Base-by-base conservation (phyloP, 768 basidiomycete genomes). In the Podaxis sp. region DNA sequence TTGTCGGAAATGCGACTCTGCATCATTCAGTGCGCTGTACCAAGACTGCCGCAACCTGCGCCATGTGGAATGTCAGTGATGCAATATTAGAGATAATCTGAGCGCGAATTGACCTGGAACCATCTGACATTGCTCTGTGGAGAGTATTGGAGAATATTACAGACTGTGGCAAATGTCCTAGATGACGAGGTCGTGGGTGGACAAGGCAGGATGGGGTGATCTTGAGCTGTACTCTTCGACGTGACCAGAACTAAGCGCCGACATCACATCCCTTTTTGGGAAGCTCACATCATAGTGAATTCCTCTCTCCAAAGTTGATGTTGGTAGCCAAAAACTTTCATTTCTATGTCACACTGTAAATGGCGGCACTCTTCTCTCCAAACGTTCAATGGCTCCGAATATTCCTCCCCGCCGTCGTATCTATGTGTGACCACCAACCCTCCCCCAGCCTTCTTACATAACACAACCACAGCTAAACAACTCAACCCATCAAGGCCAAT, bases 1-100 rank as follows among this genome's bases (percentile, higher is more conserved):
- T 63, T 88, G 86, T 64, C 89, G 83, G 77, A 95, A 95, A 70
- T 87, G 86, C 52, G 83, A 75, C 68, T 95, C 89, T 57, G 94
- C 92, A 64, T 84, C 81, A 68, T 80, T 83, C 62, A 96, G 80
- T 15, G 94, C 87, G 63, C 82, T 77, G 66, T 87, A 85, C 93
- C 94, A 96, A 46, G 90, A 86, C 74, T 93, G 86, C 68, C 88
- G 88, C 66, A 95, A 81, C 66, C 94, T 95, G 52, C 5, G 38
- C 33, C 9, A 57, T 55, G 28, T 56, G 54, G 40, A 49, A 36
- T 19, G 51, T 61, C 49, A 59, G n/a, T 64, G 38, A 53, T 64
- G 54, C 44, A 36, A 33, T 17, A 52, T 17, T 24, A 55, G 26
- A 4, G 59, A 1, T n/a, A 17, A 22, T 12, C 8, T 38, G 15